Base-by-base conservation (phyloP, 495 filamentous ascomycete species). In the Penicillium tannophilum region DNA sequence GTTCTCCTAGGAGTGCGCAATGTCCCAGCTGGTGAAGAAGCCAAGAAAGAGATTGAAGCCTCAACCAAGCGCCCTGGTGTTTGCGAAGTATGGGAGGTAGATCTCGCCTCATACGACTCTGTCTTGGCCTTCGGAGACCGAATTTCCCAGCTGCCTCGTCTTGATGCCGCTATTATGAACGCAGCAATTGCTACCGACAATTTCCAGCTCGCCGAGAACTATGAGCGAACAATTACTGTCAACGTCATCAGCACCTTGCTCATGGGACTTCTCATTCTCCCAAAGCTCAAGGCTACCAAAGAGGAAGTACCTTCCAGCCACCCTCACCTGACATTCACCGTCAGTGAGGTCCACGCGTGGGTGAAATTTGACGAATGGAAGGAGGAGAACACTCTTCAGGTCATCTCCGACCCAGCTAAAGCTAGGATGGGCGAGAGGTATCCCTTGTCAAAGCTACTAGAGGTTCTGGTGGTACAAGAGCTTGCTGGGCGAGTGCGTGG, bases 1-100 rank as follows among this genome's bases (percentile, higher is more conserved):
- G 72, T 87, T 8, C 82, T 87, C 56, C 63, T 88, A 0, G 84
- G 75, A 4, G 83, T 84, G 1, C 83, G 85, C 14, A 81, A 75
- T 47, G 50, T 72, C 0, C 47, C 60, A 1, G 80, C 79, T 19
- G 86, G 85, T 2, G 59, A 81, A 26, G 66, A 39, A 0, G 83
- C 79, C 8, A 67, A 65, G 24, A 33, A 65, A 19, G 57, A 70
- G 0, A 72, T 79, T 24, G 73, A 72, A 35, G 26, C 56, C 8
- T 63, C 63, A 0, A 67, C 68, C 8, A 61, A 72, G 10, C 72
- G 76, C 4, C 54, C 63, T 1, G 74, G 72, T 10, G 72, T 63
- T 3, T 76, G 73, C 30, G 75, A 86, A 47, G 81, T 86, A 12
- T 85, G 83, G 79, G 66, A 76, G 26, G 63, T 89, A 0, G 86